phyloP scores from a whole-genome alignment of 495 filamentous ascomycete genomes.

The Podospora tetraspora region DNA sequence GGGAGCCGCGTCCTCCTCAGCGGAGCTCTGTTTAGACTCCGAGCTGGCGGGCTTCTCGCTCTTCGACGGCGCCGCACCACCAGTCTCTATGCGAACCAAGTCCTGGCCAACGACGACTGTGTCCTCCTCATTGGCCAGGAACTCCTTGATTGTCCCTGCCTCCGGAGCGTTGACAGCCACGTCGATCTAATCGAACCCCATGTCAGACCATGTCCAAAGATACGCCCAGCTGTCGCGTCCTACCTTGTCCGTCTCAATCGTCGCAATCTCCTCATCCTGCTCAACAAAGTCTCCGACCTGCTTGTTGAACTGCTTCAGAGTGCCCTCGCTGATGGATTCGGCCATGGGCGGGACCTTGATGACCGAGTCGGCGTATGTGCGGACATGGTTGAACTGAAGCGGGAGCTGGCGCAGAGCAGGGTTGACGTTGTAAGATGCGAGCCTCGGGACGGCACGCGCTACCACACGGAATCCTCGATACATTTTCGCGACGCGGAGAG shows the following conservation, averaged over 20 bases:
- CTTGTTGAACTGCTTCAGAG: constrained; percentile 93
- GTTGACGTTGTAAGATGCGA: constrained; percentile 25
- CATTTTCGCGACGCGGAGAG: neutral
- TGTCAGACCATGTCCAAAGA: constrained; percentile 2
- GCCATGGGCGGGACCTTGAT: constrained; percentile 98
- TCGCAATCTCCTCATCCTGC: constrained; percentile 95
- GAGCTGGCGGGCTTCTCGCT: constrained; percentile 46
- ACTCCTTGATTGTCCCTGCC: constrained; percentile 84
- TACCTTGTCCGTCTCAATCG: constrained; percentile 99
- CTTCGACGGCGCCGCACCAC: constrained; percentile 53
- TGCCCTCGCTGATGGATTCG: constrained; percentile 97
- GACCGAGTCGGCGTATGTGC: constrained; percentile 64
- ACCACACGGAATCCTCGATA: constrained; percentile 46
- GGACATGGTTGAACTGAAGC: constrained; percentile 46
- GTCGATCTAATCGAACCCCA: constrained; percentile 62
- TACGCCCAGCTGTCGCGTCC: constrained; percentile 4
- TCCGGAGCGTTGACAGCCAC: constrained; percentile 93
- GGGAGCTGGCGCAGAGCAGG: constrained; percentile 42
- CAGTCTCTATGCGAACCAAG: constrained; percentile 74
- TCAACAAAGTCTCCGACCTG: constrained; percentile 92
- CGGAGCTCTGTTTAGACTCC: constrained; percentile 56
- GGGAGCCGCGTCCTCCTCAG: constrained; percentile 36
- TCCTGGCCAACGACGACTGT: constrained; percentile 95
- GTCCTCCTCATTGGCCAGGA: constrained; percentile 90
- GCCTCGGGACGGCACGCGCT: constrained; percentile 39